A percentile compares a stretch with the other conserved stretches of the same genome.
These are phyloP conservation scores for Backusella liffmaniae DNA, from an alignment of 192 early-diverging fungal genomes.

Conservation along the genomic window DNA sequence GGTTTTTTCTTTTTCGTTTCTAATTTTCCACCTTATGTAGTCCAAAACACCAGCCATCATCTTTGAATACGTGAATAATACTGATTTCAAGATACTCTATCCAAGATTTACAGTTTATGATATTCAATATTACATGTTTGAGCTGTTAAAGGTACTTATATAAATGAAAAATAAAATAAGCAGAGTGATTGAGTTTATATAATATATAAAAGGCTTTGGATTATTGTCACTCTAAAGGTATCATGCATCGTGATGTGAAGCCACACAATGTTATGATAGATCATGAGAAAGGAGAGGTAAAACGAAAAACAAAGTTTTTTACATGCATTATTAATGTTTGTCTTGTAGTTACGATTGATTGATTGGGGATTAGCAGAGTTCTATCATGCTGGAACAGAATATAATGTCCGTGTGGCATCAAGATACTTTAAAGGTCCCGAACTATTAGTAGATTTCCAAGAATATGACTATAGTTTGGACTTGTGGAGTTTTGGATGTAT, in stretches of 20 bases:
- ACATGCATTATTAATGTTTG: not conserved
- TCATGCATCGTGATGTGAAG: constrained; percentile 99
- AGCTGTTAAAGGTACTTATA: constrained; percentile 80
- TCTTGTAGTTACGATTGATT: constrained; percentile 80
- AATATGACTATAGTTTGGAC: constrained; percentile 99
- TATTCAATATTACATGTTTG: constrained; percentile 95
- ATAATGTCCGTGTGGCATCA: constrained; percentile 98
- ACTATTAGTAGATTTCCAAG: constrained; percentile 95
- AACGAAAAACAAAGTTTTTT: not conserved
- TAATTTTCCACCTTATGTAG: constrained; percentile 33
- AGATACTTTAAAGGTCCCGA: constrained; percentile 99
- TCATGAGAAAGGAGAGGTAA: constrained; percentile 81
- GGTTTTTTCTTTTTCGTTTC: not conserved
- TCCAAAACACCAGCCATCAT: constrained; percentile 96
- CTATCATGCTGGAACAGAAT: constrained; percentile 95
- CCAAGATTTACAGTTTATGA: constrained; percentile 94
- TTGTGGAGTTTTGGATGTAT: constrained; percentile 99
- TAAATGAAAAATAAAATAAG: too few relatives aligned
- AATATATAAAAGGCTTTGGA: constrained; percentile 75
- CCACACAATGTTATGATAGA: constrained; percentile 99
- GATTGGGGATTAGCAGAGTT: constrained; percentile 99
- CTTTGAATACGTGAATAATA: constrained; percentile 97
- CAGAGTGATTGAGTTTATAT: too few relatives aligned
- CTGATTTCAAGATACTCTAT: constrained; percentile 96
- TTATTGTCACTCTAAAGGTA: constrained; percentile 96